Conservation (phyloP, 306 rosid species). For the Begonia fuchsioides region DNA sequence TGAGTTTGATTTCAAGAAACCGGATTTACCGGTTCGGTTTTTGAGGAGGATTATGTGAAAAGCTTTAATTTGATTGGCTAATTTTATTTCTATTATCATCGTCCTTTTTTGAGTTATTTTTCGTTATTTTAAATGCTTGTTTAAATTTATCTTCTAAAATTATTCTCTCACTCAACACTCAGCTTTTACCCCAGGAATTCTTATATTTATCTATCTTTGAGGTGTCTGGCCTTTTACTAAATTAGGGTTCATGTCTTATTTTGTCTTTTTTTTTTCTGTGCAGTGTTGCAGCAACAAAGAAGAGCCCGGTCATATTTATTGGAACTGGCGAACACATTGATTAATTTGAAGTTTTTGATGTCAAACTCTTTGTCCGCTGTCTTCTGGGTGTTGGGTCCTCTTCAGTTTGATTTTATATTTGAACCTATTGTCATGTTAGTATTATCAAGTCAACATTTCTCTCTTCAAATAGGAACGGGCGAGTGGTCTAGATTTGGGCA, state of each 20-base stretch:
- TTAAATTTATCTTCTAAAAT: too few species aligned
- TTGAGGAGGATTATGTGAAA: too few species aligned
- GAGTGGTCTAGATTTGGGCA: slow-evolving; percentile 82
- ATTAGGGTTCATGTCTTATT: background rate
- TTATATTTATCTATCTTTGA: too few species aligned
- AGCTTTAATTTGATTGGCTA: too few species aligned
- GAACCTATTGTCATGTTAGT: slow-evolving; percentile 5
- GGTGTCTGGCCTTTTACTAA: background rate
- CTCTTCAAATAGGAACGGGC: slow-evolving; percentile 50
- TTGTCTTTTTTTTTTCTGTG: slow-evolving; percentile 1
- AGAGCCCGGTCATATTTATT: slow-evolving; percentile 74
- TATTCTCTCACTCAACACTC: too few species aligned
- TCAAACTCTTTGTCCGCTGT: slow-evolving; percentile 79
- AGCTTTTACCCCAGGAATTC: too few species aligned
- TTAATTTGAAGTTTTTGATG: slow-evolving; percentile 80
- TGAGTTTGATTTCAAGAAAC: too few species aligned
- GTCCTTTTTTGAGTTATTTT: too few species aligned
- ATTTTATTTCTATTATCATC: too few species aligned
- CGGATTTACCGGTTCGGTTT: too few species aligned
- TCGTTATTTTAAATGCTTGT: too few species aligned
- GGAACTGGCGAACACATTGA: slow-evolving; percentile 87
- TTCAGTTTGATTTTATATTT: slow-evolving; percentile 1
- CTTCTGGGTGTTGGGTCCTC: slow-evolving; percentile 36
- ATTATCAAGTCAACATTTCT: slow-evolving; percentile 2
- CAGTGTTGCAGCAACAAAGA: slow-evolving; percentile 85